Conservation (phyloP, 202 grass and related monocot genomes). For the Zizania palustris region DNA sequence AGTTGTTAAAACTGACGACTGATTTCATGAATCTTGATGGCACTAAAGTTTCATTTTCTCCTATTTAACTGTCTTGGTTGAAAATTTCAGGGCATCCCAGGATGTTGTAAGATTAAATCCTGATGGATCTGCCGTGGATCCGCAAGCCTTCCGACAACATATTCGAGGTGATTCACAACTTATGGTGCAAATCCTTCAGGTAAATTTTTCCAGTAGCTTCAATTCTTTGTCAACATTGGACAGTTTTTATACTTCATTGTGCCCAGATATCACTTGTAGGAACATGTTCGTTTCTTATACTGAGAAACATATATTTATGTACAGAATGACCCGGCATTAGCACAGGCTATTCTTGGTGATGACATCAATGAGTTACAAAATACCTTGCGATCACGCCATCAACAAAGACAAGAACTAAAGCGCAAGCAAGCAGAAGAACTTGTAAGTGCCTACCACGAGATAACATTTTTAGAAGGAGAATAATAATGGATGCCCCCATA, state of each 20-base stretch:
- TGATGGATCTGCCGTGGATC: conserved; percentile 81
- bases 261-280: neutral
- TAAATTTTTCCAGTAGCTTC: conserved; percentile 37
- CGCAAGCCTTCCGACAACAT: conserved; percentile 82
- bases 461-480: neutral
- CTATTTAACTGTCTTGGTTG: conserved; percentile 21
- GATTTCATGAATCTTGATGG: neutral
- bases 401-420: conserved; percentile 62
- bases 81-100: conserved; percentile 59
- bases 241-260: conserved; percentile 1
- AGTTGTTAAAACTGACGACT: conserved; percentile 12
- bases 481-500: neutral
- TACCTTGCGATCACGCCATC: conserved; percentile 67
- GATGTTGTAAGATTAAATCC: conserved; percentile 60
- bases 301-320: conserved; percentile 30
- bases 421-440: conserved; percentile 92
- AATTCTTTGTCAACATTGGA: conserved; percentile 22
- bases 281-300: conserved; percentile 22
- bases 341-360: conserved; percentile 85
- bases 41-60: neutral
- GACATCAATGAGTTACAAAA: conserved; percentile 80
- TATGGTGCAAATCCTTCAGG: conserved; percentile 91
- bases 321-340: conserved; percentile 87
- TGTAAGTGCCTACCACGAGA: conserved; percentile 57
- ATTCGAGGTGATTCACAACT: conserved; percentile 76